Evolutionary conservation across 108 stramenopile species (phyloP), one percentile per base, ranked within the genome.

Genomic region (Nitzschia palea): DNA sequence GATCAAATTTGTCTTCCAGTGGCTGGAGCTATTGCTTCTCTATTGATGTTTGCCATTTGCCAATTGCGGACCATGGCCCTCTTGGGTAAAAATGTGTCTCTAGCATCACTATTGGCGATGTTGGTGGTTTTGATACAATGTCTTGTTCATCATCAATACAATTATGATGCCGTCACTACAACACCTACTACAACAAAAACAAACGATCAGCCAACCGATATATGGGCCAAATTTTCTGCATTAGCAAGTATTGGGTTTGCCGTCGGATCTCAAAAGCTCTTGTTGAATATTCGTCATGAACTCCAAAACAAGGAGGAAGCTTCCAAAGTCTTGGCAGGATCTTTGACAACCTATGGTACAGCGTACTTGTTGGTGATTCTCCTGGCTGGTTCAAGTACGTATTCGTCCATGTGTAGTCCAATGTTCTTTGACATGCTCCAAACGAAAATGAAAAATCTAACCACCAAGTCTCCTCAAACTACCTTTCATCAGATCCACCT

Each of bases 211-310:
- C 32, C 27, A 51, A 22, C 9, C 26, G 52, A 52, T 8, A 60
- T 74, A 0, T 75, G 82, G 42, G 44, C 57, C 25, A 79, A 82
- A 70, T 69, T 82, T 62, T 62, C 77, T 26, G 75, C 83, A 0
- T 27, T 84, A 17, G 79, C 84, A 1, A 55, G 79, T 32, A 74
- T 88, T 28, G 83, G 72, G 2, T 88, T 88, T 66, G 86, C 83
- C 14, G 79, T 86, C 45, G 74, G 76, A 15, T 74, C 77, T 37
- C 78, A 87, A 68, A 84, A 91, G 55, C 68, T 86, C 0, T 70
- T 91, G 43, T 71, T 87, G 53, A 84, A 91, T 48, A 80, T 87
- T 22, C 79, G 86, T 20, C 63, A 70, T 47, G 87, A 88, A 73
- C 73, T 88, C 40, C 22, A 33, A 31, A 40, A 80, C 56, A 73